Evolutionary conservation across 75 land plant species (phyloP).

Genomic region (Chamaecyparis obtusa): DNA sequence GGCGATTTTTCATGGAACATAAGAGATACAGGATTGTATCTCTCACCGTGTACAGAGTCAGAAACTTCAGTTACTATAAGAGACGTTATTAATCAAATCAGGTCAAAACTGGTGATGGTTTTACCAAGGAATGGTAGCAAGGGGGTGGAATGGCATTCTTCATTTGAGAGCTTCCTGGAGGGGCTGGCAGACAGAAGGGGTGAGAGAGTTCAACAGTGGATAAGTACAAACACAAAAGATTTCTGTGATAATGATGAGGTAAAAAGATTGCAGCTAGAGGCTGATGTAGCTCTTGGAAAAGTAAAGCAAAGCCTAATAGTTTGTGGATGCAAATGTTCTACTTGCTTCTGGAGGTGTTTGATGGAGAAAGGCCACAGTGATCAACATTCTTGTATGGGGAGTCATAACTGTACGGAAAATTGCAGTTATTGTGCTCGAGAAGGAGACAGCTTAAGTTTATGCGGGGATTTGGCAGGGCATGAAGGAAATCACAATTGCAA

Average conservation of each 20-base stretch:
- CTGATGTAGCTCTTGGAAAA: slow-evolving; percentile 10
- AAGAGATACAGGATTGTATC: not conserved
- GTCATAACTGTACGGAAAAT: slow-evolving; percentile 19
- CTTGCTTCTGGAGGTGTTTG: slow-evolving; percentile 29
- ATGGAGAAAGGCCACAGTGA: slow-evolving; percentile 20
- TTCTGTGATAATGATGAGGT: slow-evolving; percentile 27
- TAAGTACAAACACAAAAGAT: slow-evolving; percentile 15
- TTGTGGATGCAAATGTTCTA: slow-evolving; percentile 31
- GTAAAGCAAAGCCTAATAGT: slow-evolving; percentile 18
- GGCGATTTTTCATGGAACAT: not conserved
- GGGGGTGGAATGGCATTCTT: slow-evolving; percentile 26
- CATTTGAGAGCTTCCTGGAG: slow-evolving; percentile 20
- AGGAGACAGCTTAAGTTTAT: not conserved
- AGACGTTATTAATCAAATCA: slow-evolving; percentile 8
- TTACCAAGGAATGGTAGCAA: not conserved
- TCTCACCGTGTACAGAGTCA: not conserved
- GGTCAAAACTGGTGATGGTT: too few species aligned
- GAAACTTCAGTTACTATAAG: not conserved
- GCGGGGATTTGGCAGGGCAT: not conserved
- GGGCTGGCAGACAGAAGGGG: slow-evolving; percentile 22
- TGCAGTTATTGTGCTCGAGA: slow-evolving; percentile 27
- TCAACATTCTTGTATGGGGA: slow-evolving; percentile 30
- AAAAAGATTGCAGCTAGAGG: slow-evolving; percentile 26
- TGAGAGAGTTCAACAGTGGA: slow-evolving; percentile 22
- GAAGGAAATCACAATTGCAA: too few species aligned